These are phyloP conservation scores for Myriangium duriaei DNA, from an alignment of 2,329 filamentous ascomycete species.

Conservation along the genomic window DNA sequence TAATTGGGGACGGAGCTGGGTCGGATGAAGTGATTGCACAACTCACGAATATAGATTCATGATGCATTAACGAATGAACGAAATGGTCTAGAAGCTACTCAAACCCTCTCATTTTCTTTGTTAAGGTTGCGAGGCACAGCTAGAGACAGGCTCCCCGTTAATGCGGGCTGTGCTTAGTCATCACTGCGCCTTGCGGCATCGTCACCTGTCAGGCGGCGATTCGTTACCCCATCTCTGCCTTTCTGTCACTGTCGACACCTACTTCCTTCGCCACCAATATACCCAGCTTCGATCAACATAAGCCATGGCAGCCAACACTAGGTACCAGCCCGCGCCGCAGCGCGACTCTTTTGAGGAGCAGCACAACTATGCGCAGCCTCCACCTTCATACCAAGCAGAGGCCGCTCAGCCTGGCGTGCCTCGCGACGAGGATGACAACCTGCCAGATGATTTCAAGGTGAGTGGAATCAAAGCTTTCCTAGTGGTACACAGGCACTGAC, in stretches of 20 bases:
- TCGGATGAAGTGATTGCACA: too few species aligned
- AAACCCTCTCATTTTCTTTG: too few species aligned
- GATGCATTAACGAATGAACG: slow-evolving; percentile 5
- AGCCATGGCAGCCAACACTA: slow-evolving; percentile 59
- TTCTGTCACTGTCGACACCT: too few species aligned
- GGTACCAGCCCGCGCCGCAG: slow-evolving; percentile 73
- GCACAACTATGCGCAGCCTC: slow-evolving; percentile 55
- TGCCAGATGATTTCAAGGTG: slow-evolving; percentile 96
- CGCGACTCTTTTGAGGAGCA: slow-evolving; percentile 71
- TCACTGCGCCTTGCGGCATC: slow-evolving; percentile 1
- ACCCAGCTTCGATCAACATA: too few species aligned
- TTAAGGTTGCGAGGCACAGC: too few species aligned
- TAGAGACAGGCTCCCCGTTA: too few species aligned
- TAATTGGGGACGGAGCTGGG: too few species aligned
- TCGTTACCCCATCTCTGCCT: too few species aligned
- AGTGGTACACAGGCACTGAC: too few species aligned
- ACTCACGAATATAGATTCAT: slow-evolving; percentile 2
- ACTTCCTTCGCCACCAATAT: too few species aligned
- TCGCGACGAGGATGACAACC: slow-evolving; percentile 67
- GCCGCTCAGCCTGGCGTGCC: slow-evolving; percentile 50
- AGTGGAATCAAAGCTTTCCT: too few species aligned
- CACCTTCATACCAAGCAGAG: slow-evolving; percentile 64
- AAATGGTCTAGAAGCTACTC: too few species aligned
- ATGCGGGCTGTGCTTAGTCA: neutral
- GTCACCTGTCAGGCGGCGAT: neutral